phyloP scores from a whole-genome alignment of 2,329 filamentous ascomycete species.

The Pseudogymnoascus sp. region DNA sequence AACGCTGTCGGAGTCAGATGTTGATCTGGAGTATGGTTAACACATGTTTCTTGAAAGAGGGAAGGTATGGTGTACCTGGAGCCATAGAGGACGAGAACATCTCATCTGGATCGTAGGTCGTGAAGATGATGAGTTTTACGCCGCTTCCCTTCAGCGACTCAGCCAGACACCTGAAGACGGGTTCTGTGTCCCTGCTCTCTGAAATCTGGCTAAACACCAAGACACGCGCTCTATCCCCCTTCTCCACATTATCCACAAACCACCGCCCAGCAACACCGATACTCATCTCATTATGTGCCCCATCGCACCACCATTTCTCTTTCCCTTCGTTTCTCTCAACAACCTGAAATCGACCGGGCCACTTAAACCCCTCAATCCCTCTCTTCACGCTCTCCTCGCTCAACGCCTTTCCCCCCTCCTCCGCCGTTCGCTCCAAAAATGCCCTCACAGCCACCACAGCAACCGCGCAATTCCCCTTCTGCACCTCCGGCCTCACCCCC shows the following conservation, averaged over 20 bases:
- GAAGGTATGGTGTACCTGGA: neutral
- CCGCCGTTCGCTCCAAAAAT: conserved; percentile 35
- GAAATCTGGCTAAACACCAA: conserved; percentile 8
- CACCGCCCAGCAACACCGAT: conserved; percentile 70
- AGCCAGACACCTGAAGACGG: neutral
- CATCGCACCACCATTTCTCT: conserved; percentile 19
- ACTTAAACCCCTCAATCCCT: conserved; percentile 65
- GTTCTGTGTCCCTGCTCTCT: neutral
- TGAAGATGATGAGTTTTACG: neutral
- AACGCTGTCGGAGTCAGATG: conserved; percentile 13
- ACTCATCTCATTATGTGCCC: conserved; percentile 53
- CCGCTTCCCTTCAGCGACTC: neutral
- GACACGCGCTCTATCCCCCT: neutral
- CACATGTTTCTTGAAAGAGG: neutral
- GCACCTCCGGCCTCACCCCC: conserved; percentile 42
- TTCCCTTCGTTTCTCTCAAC: conserved; percentile 35
- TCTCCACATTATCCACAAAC: conserved; percentile 51
- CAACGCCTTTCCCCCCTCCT: neutral
- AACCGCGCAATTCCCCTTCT: conserved; percentile 46
- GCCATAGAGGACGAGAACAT: neutral
- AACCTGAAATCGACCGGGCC: conserved; percentile 68
- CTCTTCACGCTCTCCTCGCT: neutral
- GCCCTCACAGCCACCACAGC: conserved; percentile 43
- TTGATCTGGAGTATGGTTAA: neutral
- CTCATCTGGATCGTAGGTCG: conserved; percentile 9